Conservation (phyloP, 805 yeast genomes). For the Spathaspora gorwiae region DNA sequence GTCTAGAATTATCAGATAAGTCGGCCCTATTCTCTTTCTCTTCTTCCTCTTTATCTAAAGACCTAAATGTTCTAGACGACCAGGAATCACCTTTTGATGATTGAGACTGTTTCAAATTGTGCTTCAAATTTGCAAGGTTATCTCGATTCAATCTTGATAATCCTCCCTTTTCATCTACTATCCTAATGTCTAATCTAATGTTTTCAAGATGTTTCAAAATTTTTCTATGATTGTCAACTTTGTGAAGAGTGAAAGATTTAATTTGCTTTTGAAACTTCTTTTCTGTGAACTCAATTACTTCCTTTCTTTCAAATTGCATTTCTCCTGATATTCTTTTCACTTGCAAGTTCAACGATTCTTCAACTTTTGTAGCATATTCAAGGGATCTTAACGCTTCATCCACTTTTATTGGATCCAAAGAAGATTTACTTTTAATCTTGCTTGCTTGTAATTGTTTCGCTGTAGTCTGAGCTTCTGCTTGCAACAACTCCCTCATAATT, state of each 20-base stretch:
- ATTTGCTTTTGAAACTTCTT: slow-evolving; percentile 48
- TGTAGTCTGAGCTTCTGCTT: slow-evolving; percentile 72
- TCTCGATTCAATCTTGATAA: slow-evolving; percentile 80
- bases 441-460: slow-evolving; percentile 67
- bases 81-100: slow-evolving; percentile 40
- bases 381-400: slow-evolving; percentile 82
- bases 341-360: slow-evolving; percentile 71
- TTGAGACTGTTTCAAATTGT: slow-evolving; percentile 41
- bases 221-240: slow-evolving; percentile 83
- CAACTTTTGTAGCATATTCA: slow-evolving; percentile 72
- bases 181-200: slow-evolving; percentile 65
- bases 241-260: slow-evolving; percentile 57
- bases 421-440: slow-evolving; percentile 64
- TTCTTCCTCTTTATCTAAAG: slow-evolving; percentile 26
- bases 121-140: slow-evolving; percentile 43
- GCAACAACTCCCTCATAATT: slow-evolving; percentile 80
- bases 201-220: slow-evolving; percentile 69
- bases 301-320: slow-evolving; percentile 68
- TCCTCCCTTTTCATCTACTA: slow-evolving; percentile 75
- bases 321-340: slow-evolving; percentile 81
- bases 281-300: slow-evolving; percentile 58
- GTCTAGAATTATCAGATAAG: slow-evolving; percentile 10
- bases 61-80: slow-evolving; percentile 39
- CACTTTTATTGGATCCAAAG: slow-evolving; percentile 80
- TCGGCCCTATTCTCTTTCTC: slow-evolving; percentile 15